phyloP scores from a whole-genome alignment of 2,329 filamentous ascomycete species.

The Lojkania enalia region DNA sequence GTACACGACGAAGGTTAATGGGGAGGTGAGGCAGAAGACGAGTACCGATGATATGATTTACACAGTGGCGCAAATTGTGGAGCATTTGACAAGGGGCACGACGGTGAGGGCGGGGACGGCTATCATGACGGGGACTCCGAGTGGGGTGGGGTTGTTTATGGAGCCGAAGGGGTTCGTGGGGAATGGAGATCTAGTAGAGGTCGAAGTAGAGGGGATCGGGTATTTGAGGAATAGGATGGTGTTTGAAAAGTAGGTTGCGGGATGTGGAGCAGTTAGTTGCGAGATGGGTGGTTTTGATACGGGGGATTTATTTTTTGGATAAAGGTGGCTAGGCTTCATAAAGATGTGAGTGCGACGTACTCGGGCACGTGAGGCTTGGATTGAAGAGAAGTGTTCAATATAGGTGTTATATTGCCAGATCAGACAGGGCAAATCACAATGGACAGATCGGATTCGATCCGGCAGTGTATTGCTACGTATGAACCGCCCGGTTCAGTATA shows the following conservation, averaged over 20 bases:
- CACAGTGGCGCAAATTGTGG: constrained; percentile 47
- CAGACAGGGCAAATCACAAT: too few species aligned
- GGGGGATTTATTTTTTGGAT: too few species aligned
- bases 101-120: constrained; percentile 53
- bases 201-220: constrained; percentile 40
- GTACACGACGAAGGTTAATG: constrained; percentile 50
- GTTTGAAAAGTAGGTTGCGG: constrained; percentile 38
- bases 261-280: too few species aligned
- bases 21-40: constrained; percentile 48
- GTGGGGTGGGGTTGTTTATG: constrained; percentile 44
- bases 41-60: constrained; percentile 55
- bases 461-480: too few species aligned
- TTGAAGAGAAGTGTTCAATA: too few species aligned
- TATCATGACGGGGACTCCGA: constrained; percentile 57
- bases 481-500: too few species aligned
- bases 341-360: too few species aligned
- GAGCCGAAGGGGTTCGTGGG: constrained; percentile 43
- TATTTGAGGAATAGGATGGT: constrained; percentile 39
- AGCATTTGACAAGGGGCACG: constrained; percentile 50
- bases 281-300: too few species aligned
- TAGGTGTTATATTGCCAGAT: too few species aligned
- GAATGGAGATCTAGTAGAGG: constrained; percentile 42
- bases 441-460: too few species aligned
- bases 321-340: too few species aligned
- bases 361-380: too few species aligned